Percentiles rank a stretch among this genome's conserved stretches.
phyloP scores from a whole-genome alignment of 495 filamentous ascomycete species.

The Xylona heveae region DNA sequence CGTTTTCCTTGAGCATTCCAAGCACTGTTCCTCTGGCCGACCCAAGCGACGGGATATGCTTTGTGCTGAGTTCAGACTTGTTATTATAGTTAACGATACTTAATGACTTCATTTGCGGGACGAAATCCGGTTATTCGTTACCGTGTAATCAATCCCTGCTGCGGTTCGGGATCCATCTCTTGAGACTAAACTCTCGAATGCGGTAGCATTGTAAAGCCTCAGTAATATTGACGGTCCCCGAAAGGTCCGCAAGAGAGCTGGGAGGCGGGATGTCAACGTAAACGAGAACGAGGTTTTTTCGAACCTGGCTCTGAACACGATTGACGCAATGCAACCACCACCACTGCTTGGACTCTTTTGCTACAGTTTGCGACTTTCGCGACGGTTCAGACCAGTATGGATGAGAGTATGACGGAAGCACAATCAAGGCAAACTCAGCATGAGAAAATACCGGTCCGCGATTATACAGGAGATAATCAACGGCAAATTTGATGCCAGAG shows the following conservation, averaged over 20 bases:
- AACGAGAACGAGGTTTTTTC: constrained; percentile 67
- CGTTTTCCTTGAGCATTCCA: too few species aligned
- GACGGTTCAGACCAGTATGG: constrained; percentile 36
- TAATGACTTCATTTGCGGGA: too few species aligned
- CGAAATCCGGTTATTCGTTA: too few species aligned
- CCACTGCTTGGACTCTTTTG: constrained; percentile 41
- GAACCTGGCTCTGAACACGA: constrained; percentile 71
- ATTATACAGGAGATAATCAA: constrained; percentile 84
- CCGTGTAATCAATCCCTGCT: constrained; percentile 42
- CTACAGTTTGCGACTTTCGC: constrained; percentile 21
- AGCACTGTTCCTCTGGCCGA: too few species aligned
- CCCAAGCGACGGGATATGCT: too few species aligned
- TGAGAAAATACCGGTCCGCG: constrained; percentile 89
- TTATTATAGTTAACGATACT: too few species aligned
- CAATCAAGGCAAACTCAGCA: constrained; percentile 72
- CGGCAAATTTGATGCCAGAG: constrained; percentile 81
- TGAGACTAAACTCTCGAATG: constrained; percentile 62
- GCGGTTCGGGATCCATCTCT: constrained; percentile 68
- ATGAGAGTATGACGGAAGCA: constrained; percentile 65
- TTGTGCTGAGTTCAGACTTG: too few species aligned
- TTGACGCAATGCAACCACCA: constrained; percentile 86
- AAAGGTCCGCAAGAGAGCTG: constrained; percentile 13
- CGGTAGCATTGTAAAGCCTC: constrained; percentile 46
- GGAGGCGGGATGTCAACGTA: constrained; percentile 87
- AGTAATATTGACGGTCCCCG: constrained; percentile 30